Percentiles rank a stretch among this genome's conserved stretches.
Conservation (phyloP, 225 moss, liverwort and hornwort genomes). For the Asterella californica region DNA sequence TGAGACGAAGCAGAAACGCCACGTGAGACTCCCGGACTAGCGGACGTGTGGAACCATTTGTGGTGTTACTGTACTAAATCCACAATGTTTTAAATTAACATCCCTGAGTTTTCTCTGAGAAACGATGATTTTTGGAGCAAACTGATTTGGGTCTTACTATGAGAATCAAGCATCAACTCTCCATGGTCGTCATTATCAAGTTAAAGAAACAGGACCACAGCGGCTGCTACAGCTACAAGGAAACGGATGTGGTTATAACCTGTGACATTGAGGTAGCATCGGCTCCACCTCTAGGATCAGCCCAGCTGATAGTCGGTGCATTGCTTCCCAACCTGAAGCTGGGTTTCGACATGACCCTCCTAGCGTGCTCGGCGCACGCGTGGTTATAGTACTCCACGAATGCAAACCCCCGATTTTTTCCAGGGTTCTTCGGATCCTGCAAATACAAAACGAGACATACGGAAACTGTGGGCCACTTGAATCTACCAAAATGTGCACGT, state of each 20-base stretch:
- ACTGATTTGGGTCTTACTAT: background rate
- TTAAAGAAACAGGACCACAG: background rate
- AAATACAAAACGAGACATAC: background rate
- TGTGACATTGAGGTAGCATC: conserved; percentile 98
- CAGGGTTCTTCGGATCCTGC: conserved; percentile 96
- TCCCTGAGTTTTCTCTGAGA: background rate
- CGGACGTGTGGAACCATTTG: background rate
- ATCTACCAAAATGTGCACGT: background rate
- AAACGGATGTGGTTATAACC: conserved; percentile 34
- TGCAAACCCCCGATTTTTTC: conserved; percentile 97
- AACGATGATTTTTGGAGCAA: background rate
- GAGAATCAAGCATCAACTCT: background rate
- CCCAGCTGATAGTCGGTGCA: conserved; percentile 98
- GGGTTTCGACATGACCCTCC: conserved; percentile 98
- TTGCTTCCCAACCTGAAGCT: conserved; percentile 88
- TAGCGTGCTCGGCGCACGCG: conserved; percentile 98
- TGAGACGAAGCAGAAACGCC: conserved; percentile 22
- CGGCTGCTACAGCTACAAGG: background rate
- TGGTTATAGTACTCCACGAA: conserved; percentile 99
- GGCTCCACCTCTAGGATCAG: conserved; percentile 93
- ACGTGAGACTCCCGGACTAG: background rate
- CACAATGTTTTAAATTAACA: background rate
- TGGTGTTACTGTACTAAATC: background rate
- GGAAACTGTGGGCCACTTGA: background rate
- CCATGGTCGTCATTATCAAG: background rate